Evolutionary conservation across 805 yeast species (phyloP).

Genomic region (Kodamaea jinghongensis): DNA sequence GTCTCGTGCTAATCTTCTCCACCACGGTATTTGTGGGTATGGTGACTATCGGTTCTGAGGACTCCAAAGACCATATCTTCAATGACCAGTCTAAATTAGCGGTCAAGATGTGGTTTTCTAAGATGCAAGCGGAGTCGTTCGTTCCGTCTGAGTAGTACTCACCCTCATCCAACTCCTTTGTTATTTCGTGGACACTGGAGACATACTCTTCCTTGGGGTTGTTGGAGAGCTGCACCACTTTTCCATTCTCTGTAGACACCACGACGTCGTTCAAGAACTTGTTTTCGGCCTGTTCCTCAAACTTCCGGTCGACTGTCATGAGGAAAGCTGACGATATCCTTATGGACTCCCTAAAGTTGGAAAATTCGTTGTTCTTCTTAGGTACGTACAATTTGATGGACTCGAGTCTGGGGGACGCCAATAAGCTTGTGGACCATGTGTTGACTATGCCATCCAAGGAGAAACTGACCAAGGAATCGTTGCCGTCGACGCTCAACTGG

Average conservation of each 20-base stretch:
- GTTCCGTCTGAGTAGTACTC: slow-evolving; percentile 5
- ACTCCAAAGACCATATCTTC: slow-evolving; percentile 17
- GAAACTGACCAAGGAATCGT: slow-evolving; percentile 19
- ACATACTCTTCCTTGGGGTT: slow-evolving; percentile 15
- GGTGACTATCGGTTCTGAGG: slow-evolving; percentile 13
- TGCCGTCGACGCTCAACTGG: slow-evolving; percentile 21
- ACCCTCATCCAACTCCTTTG: slow-evolving; percentile 3
- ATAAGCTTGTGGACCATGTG: slow-evolving; percentile 33
- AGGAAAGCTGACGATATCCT: slow-evolving; percentile 5
- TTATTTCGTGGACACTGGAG: slow-evolving; percentile 7
- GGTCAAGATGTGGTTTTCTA: slow-evolving; percentile 14
- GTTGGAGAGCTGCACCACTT: slow-evolving; percentile 17
- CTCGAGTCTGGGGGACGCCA: slow-evolving; percentile 27
- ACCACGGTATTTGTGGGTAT: slow-evolving; percentile 22
- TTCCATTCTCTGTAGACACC: slow-evolving; percentile 20
- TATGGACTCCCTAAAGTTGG: slow-evolving; percentile 10
- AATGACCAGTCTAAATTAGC: slow-evolving; percentile 25
- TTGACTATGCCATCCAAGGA: slow-evolving; percentile 29
- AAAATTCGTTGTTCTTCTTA: slow-evolving; percentile 8
- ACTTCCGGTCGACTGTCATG: neutral
- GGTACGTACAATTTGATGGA: slow-evolving; percentile 15
- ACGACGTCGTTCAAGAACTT: slow-evolving; percentile 19
- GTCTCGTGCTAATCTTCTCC: slow-evolving; percentile 18
- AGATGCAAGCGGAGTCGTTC: slow-evolving; percentile 6
- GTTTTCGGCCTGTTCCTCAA: slow-evolving; percentile 10